These are phyloP conservation scores for Fennellomyces sp. DNA, from an alignment of 371 early-diverging fungal genomes.

Conservation along the genomic window DNA sequence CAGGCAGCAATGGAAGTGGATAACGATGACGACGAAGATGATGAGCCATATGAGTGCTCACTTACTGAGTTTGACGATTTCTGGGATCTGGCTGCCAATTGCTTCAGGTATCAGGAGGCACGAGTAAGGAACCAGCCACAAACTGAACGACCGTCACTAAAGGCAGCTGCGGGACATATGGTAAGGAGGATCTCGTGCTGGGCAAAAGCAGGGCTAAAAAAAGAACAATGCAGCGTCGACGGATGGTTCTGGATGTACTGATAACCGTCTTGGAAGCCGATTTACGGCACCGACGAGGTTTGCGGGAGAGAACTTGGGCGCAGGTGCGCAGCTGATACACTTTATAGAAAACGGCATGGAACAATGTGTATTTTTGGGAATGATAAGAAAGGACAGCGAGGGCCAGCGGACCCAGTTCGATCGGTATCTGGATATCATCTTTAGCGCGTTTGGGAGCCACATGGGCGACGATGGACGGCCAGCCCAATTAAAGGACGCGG, in stretches of 20 bases:
- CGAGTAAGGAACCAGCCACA: background rate
- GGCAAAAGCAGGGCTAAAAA: too few species aligned
- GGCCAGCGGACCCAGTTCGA: conserved; percentile 18
- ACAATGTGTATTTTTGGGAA: conserved; percentile 11
- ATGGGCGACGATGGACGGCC: background rate
- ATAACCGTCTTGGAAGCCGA: conserved; percentile 16
- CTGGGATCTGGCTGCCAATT: conserved; percentile 14
- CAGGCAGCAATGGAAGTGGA: background rate
- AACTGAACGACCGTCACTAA: background rate
- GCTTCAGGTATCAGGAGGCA: conserved; percentile 5
- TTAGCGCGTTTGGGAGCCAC: conserved; percentile 14
- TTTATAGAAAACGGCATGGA: background rate
- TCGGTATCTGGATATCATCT: conserved; percentile 21
- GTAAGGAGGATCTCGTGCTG: conserved; percentile 1
- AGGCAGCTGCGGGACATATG: conserved; percentile 7
- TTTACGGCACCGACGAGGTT: conserved; percentile 14
- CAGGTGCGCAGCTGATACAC: too few species aligned
- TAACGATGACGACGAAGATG: conserved; percentile 14
- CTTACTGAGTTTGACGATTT: conserved; percentile 21
- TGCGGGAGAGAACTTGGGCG: too few species aligned
- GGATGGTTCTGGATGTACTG: conserved; percentile 11
- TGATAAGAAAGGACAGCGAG: conserved; percentile 11
- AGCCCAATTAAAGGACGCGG: background rate
- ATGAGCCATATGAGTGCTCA: conserved; percentile 10
- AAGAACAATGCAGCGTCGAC: too few species aligned